Conservation (phyloP, 164 flowering plant species). For the Warburgia ugandensis region DNA sequence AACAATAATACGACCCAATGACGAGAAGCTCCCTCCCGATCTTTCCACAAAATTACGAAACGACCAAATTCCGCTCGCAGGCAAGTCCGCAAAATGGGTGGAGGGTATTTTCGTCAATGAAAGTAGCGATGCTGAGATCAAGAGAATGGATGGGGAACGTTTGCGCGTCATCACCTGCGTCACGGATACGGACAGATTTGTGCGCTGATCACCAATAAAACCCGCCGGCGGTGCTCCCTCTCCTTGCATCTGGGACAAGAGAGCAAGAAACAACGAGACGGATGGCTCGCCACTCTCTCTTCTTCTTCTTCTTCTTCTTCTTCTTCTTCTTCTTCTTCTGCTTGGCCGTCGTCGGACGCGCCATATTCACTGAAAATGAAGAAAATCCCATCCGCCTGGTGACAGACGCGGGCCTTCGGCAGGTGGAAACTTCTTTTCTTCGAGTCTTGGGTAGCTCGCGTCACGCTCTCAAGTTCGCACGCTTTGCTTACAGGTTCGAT, state of each 20-base stretch:
- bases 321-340: conserved; percentile 14
- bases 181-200: neutral
- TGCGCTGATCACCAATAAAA: neutral
- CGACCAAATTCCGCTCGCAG: too few relatives aligned
- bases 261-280: neutral
- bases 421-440: conserved; percentile 44
- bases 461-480: conserved; percentile 71
- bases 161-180: conserved; percentile 10
- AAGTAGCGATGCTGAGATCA: too few relatives aligned
- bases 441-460: conserved; percentile 50
- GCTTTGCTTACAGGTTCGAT: conserved; percentile 65
- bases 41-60: too few relatives aligned
- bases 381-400: conserved; percentile 74
- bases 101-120: too few relatives aligned
- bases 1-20: too few relatives aligned
- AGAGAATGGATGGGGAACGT: too few relatives aligned
- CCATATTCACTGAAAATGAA: conserved; percentile 35
- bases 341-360: conserved; percentile 23
- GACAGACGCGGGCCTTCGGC: conserved; percentile 50
- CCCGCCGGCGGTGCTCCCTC: too few relatives aligned
- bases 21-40: too few relatives aligned
- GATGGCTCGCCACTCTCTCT: conserved; percentile 19
- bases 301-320: neutral
- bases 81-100: too few relatives aligned
- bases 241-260: too few relatives aligned